Evolutionary conservation across 192 early-diverging fungal species (phyloP).

Genomic region (Mortierella hygrophila): DNA sequence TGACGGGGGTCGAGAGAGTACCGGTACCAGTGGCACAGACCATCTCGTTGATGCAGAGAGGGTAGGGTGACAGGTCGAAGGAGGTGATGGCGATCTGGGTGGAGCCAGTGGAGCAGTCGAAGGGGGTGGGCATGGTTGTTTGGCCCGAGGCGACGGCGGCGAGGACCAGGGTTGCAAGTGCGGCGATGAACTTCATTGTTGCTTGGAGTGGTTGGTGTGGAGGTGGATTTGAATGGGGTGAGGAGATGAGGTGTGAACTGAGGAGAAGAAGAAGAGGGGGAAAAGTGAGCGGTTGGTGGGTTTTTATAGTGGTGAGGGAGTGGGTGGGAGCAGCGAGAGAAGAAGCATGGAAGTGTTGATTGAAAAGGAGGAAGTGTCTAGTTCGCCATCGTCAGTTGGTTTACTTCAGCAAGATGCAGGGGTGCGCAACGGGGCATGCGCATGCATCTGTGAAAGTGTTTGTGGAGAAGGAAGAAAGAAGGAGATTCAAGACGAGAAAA

Average conservation of each 20-base stretch:
- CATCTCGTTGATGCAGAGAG: constrained; percentile 15
- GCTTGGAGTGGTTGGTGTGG: background rate
- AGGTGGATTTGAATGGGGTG: background rate
- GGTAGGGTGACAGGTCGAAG: constrained; percentile 30
- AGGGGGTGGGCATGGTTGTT: constrained; percentile 6
- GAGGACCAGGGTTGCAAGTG: constrained; percentile 19
- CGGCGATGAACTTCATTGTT: constrained; percentile 40
- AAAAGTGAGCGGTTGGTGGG: background rate
- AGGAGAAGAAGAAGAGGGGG: background rate
- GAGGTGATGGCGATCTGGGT: constrained; percentile 12
- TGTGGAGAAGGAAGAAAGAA: background rate
- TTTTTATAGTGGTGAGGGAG: background rate
- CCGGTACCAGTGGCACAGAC: constrained; percentile 29
- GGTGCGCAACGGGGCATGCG: background rate
- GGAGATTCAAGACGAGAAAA: background rate
- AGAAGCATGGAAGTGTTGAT: background rate
- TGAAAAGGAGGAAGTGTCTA: background rate
- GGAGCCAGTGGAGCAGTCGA: constrained; percentile 19
- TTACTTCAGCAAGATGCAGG: background rate
- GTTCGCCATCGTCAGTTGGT: too few species aligned
- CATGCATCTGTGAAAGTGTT: background rate
- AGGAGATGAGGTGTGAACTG: background rate
- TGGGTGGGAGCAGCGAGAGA: background rate
- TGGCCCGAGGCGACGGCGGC: constrained; percentile 4
- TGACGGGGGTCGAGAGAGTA: constrained; percentile 13